phyloP scores from a whole-genome alignment of 345 rosid genomes.

The Euclidium syriacum region DNA sequence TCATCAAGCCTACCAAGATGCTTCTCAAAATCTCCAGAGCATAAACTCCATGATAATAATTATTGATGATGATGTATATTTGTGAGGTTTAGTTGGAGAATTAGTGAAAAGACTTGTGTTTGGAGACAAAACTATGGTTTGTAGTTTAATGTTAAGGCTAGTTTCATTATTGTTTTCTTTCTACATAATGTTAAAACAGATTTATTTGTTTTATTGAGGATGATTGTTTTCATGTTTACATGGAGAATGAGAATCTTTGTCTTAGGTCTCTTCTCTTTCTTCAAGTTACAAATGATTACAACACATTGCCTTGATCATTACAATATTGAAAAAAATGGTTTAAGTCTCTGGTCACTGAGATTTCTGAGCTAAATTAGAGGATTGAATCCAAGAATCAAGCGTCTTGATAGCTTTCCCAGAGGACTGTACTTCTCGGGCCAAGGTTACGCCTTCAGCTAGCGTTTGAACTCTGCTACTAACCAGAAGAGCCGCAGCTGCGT shows the following conservation, averaged over 20 bases:
- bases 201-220: not conserved
- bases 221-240: conserved; percentile 4
- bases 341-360: conserved; percentile 17
- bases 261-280: conserved; percentile 2
- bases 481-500: conserved; percentile 87
- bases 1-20: conserved; percentile 18
- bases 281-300: conserved; percentile 7
- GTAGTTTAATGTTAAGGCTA: conserved; percentile 1
- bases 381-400: conserved; percentile 59
- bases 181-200: not conserved
- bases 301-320: not conserved
- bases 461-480: conserved; percentile 55
- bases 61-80: not conserved
- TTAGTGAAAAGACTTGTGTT: not conserved
- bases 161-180: not conserved
- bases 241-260: not conserved
- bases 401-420: conserved; percentile 75
- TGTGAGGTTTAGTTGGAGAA: conserved; percentile 6
- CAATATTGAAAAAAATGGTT: not conserved
- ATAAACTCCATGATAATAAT: not conserved
- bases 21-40: conserved; percentile 6
- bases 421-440: conserved; percentile 71
- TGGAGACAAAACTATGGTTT: not conserved
- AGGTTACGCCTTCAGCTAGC: conserved; percentile 58
- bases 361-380: conserved; percentile 38